phyloP scores from a whole-genome alignment of 228 moss, liverwort and hornwort species.

The Sphagnum magellanicum region DNA sequence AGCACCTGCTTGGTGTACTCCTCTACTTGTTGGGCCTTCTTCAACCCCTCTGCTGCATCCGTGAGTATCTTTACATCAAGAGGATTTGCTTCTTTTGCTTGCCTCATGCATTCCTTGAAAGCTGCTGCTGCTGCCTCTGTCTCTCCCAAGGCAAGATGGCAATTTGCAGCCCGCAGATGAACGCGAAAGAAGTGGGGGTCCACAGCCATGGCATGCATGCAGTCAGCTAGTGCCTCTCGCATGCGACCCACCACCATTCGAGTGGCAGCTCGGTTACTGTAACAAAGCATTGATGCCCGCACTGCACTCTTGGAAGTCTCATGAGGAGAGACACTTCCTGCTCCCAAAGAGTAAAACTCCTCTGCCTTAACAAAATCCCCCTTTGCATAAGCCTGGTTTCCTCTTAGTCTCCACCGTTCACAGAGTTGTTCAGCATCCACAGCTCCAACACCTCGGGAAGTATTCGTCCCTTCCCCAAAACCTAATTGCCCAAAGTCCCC shows the following conservation, averaged over 20 bases:
- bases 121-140: constrained; percentile 58
- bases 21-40: constrained; percentile 48
- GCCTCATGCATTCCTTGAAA: constrained; percentile 68
- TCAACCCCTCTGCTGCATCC: constrained; percentile 71
- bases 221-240: constrained; percentile 93
- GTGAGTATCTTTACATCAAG: constrained; percentile 58
- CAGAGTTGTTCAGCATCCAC: constrained; percentile 83
- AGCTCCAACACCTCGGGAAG: constrained; percentile 39
- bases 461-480: constrained; percentile 23
- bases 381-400: constrained; percentile 89
- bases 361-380: constrained; percentile 94
- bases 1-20: constrained; percentile 29
- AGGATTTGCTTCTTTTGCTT: constrained; percentile 51
- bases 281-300: constrained; percentile 88
- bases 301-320: constrained; percentile 84
- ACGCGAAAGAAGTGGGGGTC: constrained; percentile 86
- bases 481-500: constrained; percentile 34
- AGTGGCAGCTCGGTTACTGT: constrained; percentile 95
- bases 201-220: constrained; percentile 74
- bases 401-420: constrained; percentile 85
- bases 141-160: constrained; percentile 91
- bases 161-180: constrained; percentile 80
- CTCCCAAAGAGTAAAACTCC: constrained; percentile 90
- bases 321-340: constrained; percentile 75
- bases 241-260: constrained; percentile 93